phyloP scores from a whole-genome alignment of 345 rosid species.

The Clausena lansium region DNA sequence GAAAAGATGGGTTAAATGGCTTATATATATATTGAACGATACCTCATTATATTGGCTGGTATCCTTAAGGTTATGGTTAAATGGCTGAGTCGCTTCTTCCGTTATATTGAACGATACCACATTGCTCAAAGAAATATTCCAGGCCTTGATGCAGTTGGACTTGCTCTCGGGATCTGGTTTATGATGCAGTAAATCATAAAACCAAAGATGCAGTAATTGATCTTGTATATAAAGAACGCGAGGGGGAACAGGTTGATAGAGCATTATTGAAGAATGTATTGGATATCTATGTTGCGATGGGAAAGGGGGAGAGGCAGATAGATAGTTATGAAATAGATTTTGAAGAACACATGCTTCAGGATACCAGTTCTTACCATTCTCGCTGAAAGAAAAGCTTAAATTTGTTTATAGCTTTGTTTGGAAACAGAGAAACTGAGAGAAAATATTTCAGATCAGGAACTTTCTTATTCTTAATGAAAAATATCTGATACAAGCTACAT shows the following conservation, averaged over 20 bases:
- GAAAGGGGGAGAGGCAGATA: constrained; percentile 61
- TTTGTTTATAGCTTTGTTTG: too few species aligned
- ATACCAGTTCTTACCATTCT: constrained; percentile 68
- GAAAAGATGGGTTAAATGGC: constrained; percentile 77
- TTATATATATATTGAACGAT: too few species aligned
- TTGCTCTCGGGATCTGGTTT: constrained; percentile 74
- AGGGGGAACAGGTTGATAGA: constrained; percentile 82
- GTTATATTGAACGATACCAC: constrained; percentile 82
- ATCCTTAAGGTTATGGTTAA: constrained; percentile 82
- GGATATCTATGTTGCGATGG: constrained; percentile 77
- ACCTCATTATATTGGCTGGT: too few species aligned
- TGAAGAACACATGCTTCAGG: constrained; percentile 65
- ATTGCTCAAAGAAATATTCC: constrained; percentile 60
- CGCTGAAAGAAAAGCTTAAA: too few species aligned
- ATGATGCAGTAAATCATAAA: constrained; percentile 46
- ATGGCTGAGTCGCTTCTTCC: constrained; percentile 82
- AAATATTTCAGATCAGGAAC: too few species aligned
- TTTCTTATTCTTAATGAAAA: too few species aligned
- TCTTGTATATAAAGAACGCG: constrained; percentile 83
- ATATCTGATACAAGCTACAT: too few species aligned
- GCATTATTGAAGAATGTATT: constrained; percentile 69
- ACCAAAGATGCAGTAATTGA: constrained; percentile 59
- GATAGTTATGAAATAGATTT: constrained; percentile 69
- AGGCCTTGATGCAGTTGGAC: constrained; percentile 63
- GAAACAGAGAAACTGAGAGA: too few species aligned